A percentile compares a stretch with the other conserved stretches of the same genome.
These are phyloP conservation scores for Poa annua DNA, from an alignment of 176 grass and related monocot genomes.

Conservation along the genomic window DNA sequence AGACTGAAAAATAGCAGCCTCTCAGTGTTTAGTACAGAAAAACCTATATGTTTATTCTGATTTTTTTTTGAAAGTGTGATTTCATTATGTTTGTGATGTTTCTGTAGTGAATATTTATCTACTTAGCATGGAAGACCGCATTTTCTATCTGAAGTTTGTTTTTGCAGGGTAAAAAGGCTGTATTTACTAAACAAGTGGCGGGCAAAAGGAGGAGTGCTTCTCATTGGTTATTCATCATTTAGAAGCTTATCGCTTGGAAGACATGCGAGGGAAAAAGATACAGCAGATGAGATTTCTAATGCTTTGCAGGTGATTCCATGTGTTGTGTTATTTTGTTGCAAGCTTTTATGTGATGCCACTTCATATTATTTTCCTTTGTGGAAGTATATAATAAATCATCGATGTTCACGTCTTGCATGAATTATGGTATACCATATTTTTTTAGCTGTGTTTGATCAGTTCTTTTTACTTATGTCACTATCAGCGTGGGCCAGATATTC, in stretches of 20 bases:
- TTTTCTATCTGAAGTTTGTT: constrained; percentile 20
- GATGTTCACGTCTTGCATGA: constrained; percentile 22
- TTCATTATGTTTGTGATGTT: constrained; percentile 31
- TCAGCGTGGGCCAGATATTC: constrained; percentile 92
- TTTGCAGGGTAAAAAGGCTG: constrained; percentile 71
- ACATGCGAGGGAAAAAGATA: constrained; percentile 69
- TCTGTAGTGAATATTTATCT: background rate
- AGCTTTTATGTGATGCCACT: constrained; percentile 25
- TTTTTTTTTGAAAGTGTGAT: constrained; percentile 24
- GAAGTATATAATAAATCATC: background rate
- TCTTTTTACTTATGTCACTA: constrained; percentile 35
- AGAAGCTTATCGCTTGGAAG: constrained; percentile 90
- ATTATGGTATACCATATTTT: constrained; percentile 23
- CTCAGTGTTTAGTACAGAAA: background rate
- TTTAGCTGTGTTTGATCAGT: constrained; percentile 44
- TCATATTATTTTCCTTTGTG: constrained; percentile 16
- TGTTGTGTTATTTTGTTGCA: constrained; percentile 22
- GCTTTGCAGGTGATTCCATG: constrained; percentile 67
- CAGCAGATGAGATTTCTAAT: constrained; percentile 71
- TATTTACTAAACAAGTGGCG: constrained; percentile 85
- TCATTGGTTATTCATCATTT: constrained; percentile 95
- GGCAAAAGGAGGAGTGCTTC: constrained; percentile 85
- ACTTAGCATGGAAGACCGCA: constrained; percentile 14
- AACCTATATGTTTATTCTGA: background rate
- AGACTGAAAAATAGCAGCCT: background rate